Base-by-base conservation (phyloP, 306 rosid species). In the Gynostemma pentaphyllum region DNA sequence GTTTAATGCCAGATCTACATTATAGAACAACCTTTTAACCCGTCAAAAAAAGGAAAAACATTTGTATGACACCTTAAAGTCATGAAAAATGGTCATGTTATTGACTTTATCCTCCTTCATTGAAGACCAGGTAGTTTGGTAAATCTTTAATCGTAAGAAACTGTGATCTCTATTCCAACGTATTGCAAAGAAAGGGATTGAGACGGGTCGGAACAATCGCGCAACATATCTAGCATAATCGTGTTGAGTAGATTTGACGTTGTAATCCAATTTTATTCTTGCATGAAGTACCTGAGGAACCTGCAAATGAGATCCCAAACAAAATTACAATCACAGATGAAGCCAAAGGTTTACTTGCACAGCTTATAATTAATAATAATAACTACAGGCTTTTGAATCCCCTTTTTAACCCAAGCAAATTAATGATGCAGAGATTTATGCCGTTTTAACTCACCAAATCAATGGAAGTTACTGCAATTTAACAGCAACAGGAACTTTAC, bases 221-320 rank as follows among this genome's bases (percentile, higher is more conserved):
- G 28, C 28, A 2, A 29, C 4, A 14, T 8, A n/a, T 29, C 41
- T 29, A 29, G 3, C 13, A n/a, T 6, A 40, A 34, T n/a, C 40
- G 3, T 16, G 18, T 34, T 5, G 45, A 56, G 28, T 56, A 16
- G 45, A 56, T 5, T 56, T 15, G 15, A 56, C 16, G 3, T 37
- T 32, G 28, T 32, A 56, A 32, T 5, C 27, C 14, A 10, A 56
- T 41, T 56, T 56, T 5, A 56, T 16, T 10, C 34, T 56, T 56
- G 45, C 64, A 56, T 56, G 64, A 56, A 56, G 45, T 8, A 56
- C 36, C 64, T 56, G 45, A 56, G 64, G 45, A 56, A 56, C 64
- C 64, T 56, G 45, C 29, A 56, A 56, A 56, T 56, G 45, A 6
- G 15, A 30, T 54, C 40, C 22, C 41, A 1, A 54, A 15, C 39